Base-by-base conservation (phyloP, 2,329 filamentous ascomycete genomes). In the Fusarium torreyae region DNA sequence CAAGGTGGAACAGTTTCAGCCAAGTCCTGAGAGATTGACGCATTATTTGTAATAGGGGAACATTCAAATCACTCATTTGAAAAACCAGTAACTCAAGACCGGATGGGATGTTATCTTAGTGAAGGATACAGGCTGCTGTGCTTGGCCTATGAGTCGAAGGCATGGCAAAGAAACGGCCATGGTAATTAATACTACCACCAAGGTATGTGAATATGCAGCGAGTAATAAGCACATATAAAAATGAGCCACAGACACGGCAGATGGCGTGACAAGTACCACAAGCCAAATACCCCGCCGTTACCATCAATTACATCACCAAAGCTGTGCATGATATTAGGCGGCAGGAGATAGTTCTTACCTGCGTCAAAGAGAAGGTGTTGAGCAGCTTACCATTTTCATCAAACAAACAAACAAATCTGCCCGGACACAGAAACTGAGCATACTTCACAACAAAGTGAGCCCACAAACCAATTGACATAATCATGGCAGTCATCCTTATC, bases 401-500 rank as follows among this genome's bases (percentile, higher is more conserved):
- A 63, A 11, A 56, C 15, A 46, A 11, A 24, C 34, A 18, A 18
- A 33, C 22, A 20, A 43, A 15, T 7, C 33, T 11, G 20, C 33
- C 8, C 34, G n/a, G n/a, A 7, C 22, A 20, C 20, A 49, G 10
- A 14, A 49, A 42, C 17, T 22, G n/a, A 22, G 18, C 24, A 15
- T 14, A 20, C 18, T 7, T 18, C 9, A 24, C 6, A 42, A 33
- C 38, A 10, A 24, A 28, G n/a, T 10, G 36, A 48, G 6, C 14
- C 40, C 17, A 6, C n/a, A 33, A 17, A 34, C 11, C 38, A 18
- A 43, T 33, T 14, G 18, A 31, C 10, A 7, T 42, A 31, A 76
- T 28, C 42, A 85, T 85, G 83, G 69, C 81, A 18, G 84, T 82
- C 36, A 80, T 91, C 34, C 84, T 93, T 4, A 83, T 93, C 28